Base-by-base conservation (phyloP, 371 early-diverging fungal species). In the Apophysomyces ossiformis region DNA sequence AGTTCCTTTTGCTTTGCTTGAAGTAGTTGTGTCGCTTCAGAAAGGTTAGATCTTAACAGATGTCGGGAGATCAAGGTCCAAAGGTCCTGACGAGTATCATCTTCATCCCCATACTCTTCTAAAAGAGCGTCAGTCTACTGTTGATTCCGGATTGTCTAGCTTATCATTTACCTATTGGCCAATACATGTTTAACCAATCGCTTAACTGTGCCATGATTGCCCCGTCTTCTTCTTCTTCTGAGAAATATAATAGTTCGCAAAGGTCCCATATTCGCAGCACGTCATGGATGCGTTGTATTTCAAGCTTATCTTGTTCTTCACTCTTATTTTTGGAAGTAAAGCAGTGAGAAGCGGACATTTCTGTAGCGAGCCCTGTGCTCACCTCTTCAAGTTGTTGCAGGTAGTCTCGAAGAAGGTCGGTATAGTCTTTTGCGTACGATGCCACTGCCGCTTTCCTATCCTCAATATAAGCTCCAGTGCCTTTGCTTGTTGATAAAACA, bases 111-210 rank as follows among this genome's bases (percentile, higher is more conserved):
- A 44, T 50, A 16, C 21, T 50, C 57, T 46, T 21, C 64, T 60
- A 16, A 69, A 45, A 37, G 32, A 26, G 32, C 3, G 32, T 26
- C 2, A 26, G 32, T 26, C 1, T 1, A 26, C 32, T 26, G 32
- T 26, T 1, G 32, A 26, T 26, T 26, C 2, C 32, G 2, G 0
- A 26, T 26, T 26, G 2, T 26, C 32, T 26, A 26, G 13, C 6
- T 2, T 58, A 15, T n/a, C 36, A 37, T 50, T 66, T 67, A 67
- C 67, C 45, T 36, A 61, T 15, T 37, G 67, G 68, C 68, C 63
- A 63, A 41, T 57, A 16, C n/a, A 58, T 44, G 37, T 59, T 68
- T 16, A 68, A 38, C 68, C 68, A 68, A 47, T 62, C 63, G 37
- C 57, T 44, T 62, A 68, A 21, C 12, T 58, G 59, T 1, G 37